Evolutionary conservation across 2,329 filamentous ascomycete species (phyloP), one percentile per base, ranked within the genome.

Genomic region (Clarireedia homoeocarpa): DNA sequence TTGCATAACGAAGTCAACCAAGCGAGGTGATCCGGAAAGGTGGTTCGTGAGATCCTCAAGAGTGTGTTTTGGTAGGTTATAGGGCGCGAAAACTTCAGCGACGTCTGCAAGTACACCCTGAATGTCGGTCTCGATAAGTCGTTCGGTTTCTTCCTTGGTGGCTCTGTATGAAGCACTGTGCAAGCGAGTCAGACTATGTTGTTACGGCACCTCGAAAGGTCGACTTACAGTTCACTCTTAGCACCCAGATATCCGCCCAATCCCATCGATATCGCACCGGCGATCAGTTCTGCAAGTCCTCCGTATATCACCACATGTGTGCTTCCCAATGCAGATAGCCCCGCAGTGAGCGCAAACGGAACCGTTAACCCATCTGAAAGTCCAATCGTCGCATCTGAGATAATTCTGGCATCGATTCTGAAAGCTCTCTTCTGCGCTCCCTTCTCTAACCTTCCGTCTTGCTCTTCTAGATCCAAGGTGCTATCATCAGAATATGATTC

Each of bases 341-440:
- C 82, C 2, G 82, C 82, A 1, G 81, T 84, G 10, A 85, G 70
- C 1, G 82, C 82, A 63, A 85, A 85, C 0, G 82, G 82, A 0
- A 85, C 82, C 0, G 82, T 85, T 61, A 85, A 71, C 5, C 82
- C 82, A 67, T 85, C 82, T 0, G 80, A 79, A 42, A 85, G 73
- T 20, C 82, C 82, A 64, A 85, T 81, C 27, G 82, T 84, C 24
- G 78, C 74, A 68, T 84, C 80, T 9, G 72, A 72, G 17, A 77
- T 69, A 26, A 76, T 61, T 40, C 70, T 52, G 0, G 66, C 65
- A 57, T 69, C 66, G 15, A 68, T 61, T 52, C 60, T 58, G 51
- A 65, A 67, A 7, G 65, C 66, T 39, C 59, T 64, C 45, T 54
- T 64, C 23, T 50, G 52, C 12, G 60, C 61, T 10, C 58, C 57